Evolutionary conservation across 176 grass and related monocot species (phyloP), one percentile per base, ranked within the genome.

Genomic region (Juncus effusus): DNA sequence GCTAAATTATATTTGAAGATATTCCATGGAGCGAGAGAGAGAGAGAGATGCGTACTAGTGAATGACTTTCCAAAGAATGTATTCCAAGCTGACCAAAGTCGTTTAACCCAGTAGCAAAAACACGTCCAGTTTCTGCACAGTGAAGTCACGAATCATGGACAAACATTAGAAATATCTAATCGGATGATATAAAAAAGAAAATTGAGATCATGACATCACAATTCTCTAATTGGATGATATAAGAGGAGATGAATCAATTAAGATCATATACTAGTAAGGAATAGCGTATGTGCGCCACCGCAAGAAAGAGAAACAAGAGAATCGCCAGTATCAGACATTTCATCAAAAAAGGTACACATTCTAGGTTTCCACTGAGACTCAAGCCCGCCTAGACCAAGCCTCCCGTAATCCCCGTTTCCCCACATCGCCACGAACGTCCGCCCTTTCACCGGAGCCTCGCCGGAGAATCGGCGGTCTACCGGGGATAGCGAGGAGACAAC

Each of bases 351-450:
- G 59, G 85, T 80, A 76, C 92, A 96, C 11, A 67, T 54, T 28
- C 84, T 77, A 50, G 87, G 92, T 61, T 50, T 86, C 87, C 87
- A 96, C 54, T 73, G 79, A 75, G 92, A 96, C 69, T 88, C 87
- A 74, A 96, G 80, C 54, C 61, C 73, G 16, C 92, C 84, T 11
- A 86, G 79, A 15, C 92, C 92, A 60, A 96, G 59, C 58, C 92
- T 76, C 54, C 92, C 87, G 60, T 85, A 85, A 57, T 96, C 92
- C 73, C 87, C 92, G 64, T 96, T 96, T 54, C 92, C 92, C 92
- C 92, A 96, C 0, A 91, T 70, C 16, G 87, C 87, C 41, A 81
- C 87, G 64, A 91, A 84, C 67, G 73, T 80, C 79, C 77, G 78
- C 53, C 60, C 62, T 45, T 74, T 74, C 19, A 65, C 67, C 16